phyloP scores from a whole-genome alignment of 2,329 filamentous ascomycete genomes.

The Colletotrichum sp. region DNA sequence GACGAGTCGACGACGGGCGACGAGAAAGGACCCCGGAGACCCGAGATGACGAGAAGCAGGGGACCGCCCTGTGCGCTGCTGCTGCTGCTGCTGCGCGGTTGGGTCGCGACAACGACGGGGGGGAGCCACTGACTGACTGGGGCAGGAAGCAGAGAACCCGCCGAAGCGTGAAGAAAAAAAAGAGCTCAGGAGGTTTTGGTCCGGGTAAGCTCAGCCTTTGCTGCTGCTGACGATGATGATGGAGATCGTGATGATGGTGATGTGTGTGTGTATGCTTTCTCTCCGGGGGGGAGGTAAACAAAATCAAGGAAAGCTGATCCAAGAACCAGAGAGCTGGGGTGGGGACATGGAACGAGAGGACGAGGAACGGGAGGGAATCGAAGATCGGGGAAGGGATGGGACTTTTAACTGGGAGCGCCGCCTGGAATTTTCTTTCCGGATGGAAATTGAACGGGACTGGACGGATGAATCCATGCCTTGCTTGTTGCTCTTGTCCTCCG shows the following conservation, averaged over 20 bases:
- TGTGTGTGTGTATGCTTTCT: background rate
- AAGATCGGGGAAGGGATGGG: slow-evolving; percentile 8
- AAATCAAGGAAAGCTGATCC: slow-evolving; percentile 9
- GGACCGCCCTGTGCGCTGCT: background rate
- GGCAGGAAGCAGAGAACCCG: background rate
- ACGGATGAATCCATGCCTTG: background rate
- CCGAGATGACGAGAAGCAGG: background rate
- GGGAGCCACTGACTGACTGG: background rate
- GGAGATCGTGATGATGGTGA: background rate
- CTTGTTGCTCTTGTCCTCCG: background rate
- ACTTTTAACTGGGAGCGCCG: background rate
- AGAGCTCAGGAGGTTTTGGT: slow-evolving; percentile 15
- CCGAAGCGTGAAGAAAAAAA: background rate
- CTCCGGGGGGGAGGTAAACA: background rate
- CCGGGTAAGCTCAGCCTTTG: background rate
- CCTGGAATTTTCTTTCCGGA: background rate
- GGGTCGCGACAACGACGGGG: background rate
- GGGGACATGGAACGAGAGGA: background rate
- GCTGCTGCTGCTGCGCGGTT: background rate
- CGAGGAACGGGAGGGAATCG: background rate
- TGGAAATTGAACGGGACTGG: background rate
- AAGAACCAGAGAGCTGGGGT: background rate
- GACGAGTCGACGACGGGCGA: background rate
- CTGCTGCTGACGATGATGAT: background rate
- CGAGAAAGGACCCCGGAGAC: background rate